phyloP scores from a whole-genome alignment of 257 asterid species.

The Solanum gracilifrons region DNA sequence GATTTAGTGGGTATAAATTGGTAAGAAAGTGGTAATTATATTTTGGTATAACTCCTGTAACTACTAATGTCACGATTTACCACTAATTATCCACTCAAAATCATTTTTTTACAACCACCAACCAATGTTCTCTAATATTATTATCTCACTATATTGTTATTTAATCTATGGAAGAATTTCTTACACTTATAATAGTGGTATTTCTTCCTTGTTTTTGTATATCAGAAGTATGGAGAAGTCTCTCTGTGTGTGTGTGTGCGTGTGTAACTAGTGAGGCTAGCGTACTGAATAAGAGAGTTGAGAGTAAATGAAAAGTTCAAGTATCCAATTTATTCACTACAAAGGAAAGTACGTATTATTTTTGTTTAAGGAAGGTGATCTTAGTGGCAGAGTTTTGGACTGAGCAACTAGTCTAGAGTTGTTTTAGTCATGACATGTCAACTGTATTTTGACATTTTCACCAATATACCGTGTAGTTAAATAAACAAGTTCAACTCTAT shows the following conservation, averaged over 20 bases:
- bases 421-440: not conserved
- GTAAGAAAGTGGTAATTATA: not conserved
- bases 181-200: not conserved
- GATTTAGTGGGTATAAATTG: not conserved
- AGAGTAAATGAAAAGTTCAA: not conserved
- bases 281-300: not conserved
- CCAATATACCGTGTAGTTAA: not conserved
- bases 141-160: not conserved
- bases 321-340: not conserved
- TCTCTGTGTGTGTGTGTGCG: too few species aligned
- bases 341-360: not conserved
- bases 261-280: not conserved
- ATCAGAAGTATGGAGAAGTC: not conserved
- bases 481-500: not conserved
- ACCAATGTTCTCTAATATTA: not conserved
- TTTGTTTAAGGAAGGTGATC: not conserved
- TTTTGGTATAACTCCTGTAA: not conserved
- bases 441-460: not conserved
- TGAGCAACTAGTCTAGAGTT: not conserved
- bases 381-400: not conserved
- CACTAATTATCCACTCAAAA: not conserved
- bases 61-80: not conserved
- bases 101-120: not conserved
- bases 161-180: not conserved
- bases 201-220: not conserved